Conservation (phyloP, 139 green algal species). For the Prasinococcaceae sp. region DNA sequence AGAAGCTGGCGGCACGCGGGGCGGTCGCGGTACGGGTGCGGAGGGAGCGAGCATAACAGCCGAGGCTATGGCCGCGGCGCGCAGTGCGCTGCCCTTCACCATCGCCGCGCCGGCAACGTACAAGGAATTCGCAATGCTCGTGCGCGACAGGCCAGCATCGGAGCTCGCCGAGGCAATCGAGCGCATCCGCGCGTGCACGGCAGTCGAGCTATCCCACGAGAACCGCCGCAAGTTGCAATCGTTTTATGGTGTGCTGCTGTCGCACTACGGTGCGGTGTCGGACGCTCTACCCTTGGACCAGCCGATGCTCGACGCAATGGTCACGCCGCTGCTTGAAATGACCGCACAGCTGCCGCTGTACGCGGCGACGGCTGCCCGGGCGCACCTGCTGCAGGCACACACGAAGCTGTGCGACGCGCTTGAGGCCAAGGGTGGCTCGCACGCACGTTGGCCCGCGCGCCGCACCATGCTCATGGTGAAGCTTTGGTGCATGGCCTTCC, state of each 20-base stretch:
- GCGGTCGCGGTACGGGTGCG: background rate
- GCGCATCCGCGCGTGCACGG: slow-evolving; percentile 65
- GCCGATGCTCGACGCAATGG: slow-evolving; percentile 50
- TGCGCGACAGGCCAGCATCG: slow-evolving; percentile 25
- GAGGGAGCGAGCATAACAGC: background rate
- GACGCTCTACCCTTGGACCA: slow-evolving; percentile 9
- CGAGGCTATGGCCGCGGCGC: background rate
- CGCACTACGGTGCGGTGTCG: slow-evolving; percentile 74
- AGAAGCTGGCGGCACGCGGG: background rate
- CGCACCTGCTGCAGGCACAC: slow-evolving; percentile 14
- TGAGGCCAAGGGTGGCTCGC: slow-evolving; percentile 23
- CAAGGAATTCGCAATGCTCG: slow-evolving; percentile 38
- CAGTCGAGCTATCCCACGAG: slow-evolving; percentile 41
- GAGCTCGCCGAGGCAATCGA: slow-evolving; percentile 45
- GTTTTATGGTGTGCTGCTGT: slow-evolving; percentile 74
- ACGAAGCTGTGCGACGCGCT: slow-evolving; percentile 2
- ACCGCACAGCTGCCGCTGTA: slow-evolving; percentile 70
- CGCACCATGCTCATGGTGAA: slow-evolving; percentile 62
- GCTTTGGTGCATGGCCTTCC: slow-evolving; percentile 72
- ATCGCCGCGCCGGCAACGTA: slow-evolving; percentile 54
- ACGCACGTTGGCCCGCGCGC: slow-evolving; percentile 20
- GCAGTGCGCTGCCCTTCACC: slow-evolving; percentile 61
- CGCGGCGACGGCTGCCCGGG: slow-evolving; percentile 59
- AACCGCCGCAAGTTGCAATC: slow-evolving; percentile 50
- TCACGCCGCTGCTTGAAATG: slow-evolving; percentile 40